Evolutionary conservation across 345 rosid species (phyloP).

Genomic region (Salix suchowensis): DNA sequence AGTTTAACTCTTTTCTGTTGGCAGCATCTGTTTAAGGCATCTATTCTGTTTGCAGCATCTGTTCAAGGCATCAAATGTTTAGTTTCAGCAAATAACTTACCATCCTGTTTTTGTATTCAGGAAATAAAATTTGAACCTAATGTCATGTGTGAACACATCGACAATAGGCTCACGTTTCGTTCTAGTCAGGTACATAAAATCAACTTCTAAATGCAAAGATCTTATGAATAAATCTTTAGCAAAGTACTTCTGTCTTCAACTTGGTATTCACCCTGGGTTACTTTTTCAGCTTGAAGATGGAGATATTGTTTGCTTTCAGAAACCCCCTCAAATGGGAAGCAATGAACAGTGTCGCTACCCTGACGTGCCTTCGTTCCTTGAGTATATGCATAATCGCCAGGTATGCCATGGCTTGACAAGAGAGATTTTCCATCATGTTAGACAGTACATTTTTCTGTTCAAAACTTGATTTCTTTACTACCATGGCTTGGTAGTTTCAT

Average conservation of each 20-base stretch:
- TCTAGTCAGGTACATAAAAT: conserved; percentile 56
- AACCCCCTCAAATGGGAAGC: conserved; percentile 42
- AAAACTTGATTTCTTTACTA: background rate
- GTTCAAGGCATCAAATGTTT: background rate
- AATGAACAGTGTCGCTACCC: conserved; percentile 60
- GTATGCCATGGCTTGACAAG: conserved; percentile 27
- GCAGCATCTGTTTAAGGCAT: background rate
- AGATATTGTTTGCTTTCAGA: conserved; percentile 93
- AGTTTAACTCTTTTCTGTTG: background rate
- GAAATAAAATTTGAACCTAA: conserved; percentile 91
- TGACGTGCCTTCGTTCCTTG: conserved; percentile 82
- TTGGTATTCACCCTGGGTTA: background rate
- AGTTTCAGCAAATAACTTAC: background rate
- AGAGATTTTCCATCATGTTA: background rate
- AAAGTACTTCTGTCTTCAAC: background rate
- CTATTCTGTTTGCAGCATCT: background rate
- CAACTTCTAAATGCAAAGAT: background rate
- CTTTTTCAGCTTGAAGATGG: conserved; percentile 83
- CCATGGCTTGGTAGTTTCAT: background rate
- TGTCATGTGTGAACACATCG: conserved; percentile 91
- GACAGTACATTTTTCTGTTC: background rate
- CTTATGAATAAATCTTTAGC: background rate
- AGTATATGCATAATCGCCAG: conserved; percentile 93
- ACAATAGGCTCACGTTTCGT: conserved; percentile 62
- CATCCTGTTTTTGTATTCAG: conserved; percentile 34